A percentile compares a stretch with the other conserved stretches of the same genome.
Evolutionary conservation across 257 asterid genomes (phyloP).

Genomic region (Ajuga chamaepitys): DNA sequence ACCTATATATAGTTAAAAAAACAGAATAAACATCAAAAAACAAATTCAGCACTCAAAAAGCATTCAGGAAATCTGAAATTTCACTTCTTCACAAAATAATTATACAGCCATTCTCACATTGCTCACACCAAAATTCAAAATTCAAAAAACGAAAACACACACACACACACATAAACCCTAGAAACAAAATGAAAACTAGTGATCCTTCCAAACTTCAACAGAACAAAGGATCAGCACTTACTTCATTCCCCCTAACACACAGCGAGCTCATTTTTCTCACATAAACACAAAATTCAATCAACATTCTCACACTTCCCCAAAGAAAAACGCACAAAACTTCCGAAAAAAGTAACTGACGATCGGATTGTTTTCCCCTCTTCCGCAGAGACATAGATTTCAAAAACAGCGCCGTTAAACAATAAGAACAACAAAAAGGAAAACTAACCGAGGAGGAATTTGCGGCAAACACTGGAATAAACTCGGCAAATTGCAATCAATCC

Average conservation of each 20-base stretch:
- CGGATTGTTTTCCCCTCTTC: not conserved
- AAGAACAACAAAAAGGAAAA: not conserved
- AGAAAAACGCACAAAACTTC: not conserved
- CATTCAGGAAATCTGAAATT: not conserved
- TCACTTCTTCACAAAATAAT: not conserved
- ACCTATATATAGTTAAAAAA: not conserved
- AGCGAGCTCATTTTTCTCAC: conserved; percentile 6
- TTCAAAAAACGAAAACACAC: too few relatives aligned
- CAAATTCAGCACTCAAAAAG: not conserved
- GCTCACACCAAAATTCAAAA: conserved; percentile 1
- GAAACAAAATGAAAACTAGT: conserved; percentile 4
- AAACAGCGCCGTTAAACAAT: not conserved
- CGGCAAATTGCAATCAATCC: conserved; percentile 25
- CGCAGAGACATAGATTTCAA: not conserved
- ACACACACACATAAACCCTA: not conserved
- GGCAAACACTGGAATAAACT: not conserved
- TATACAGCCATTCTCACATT: too few relatives aligned
- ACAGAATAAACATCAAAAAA: not conserved
- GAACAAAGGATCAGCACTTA: not conserved
- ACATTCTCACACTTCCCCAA: not conserved
- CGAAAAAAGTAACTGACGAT: not conserved
- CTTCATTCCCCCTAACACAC: conserved; percentile 6
- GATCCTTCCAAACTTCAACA: conserved; percentile 10
- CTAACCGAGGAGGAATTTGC: conserved; percentile 33
- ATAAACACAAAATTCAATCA: not conserved